Evolutionary conservation across 495 filamentous ascomycete species (phyloP), one percentile per base, ranked within the genome.

Genomic region (Penicillium tannophilum): DNA sequence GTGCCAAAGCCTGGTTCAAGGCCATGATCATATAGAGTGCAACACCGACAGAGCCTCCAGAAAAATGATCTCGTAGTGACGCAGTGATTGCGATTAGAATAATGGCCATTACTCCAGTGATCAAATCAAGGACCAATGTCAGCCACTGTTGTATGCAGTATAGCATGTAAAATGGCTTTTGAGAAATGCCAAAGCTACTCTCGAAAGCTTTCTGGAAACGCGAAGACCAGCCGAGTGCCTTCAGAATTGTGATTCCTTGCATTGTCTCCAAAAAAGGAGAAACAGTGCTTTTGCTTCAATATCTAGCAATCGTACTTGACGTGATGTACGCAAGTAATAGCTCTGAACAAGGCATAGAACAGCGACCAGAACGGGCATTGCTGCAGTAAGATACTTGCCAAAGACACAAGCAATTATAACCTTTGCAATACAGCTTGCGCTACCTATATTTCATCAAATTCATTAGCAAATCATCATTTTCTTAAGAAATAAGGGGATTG

Each of bases 111-210:
- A 10, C 33, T 23, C 82, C 76, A 52, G 77, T 71, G 1, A 90
- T 69, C 1, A 87, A 57, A 12, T 84, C 67, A 76, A 91, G 81
- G 10, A 86, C 79, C 63, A 87, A 79, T 11, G 77, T 79, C 64
- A 92, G 79, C 87, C 89, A 91, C 43, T 84, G 77, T 82, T 89
- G 74, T 26, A 81, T 75, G 33, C 60, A 69, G 42, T 72, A 68
- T 0, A 84, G 65, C 14, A 84, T 63, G 39, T 77, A 82, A 30
- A 68, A 71, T 4, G 78, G 74, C 12, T 60, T 60, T 41, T 80
- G 79, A 4, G 74, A 75, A 7, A 56, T 10, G 17, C 79, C 67
- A 1, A 82, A 61, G 8, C 60, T 39, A 7, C 47, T 39, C 3
- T 61, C 33, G 54, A 68, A 67, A 19, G 69, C 55, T 3, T 59